A percentile compares a stretch with the other conserved stretches of the same genome.
These are phyloP conservation scores for Solanum corneliomulleri DNA, from an alignment of 257 asterid species.

Conservation along the genomic window DNA sequence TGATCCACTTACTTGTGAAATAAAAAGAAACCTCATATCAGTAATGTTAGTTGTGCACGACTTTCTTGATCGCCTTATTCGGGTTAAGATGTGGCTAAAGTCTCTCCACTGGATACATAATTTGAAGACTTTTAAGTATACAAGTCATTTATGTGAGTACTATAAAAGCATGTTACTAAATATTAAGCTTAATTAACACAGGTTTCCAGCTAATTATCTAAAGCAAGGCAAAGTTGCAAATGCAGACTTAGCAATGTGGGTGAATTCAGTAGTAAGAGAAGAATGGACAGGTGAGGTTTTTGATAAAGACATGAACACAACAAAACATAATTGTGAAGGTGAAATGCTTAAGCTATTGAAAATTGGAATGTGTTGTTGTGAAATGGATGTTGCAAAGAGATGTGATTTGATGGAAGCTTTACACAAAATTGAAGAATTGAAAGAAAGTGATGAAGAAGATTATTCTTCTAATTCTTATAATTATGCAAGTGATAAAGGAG, in stretches of 20 bases:
- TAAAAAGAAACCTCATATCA: no score
- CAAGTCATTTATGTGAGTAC: not conserved
- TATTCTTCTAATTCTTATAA: constrained; percentile 15
- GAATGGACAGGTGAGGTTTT: constrained; percentile 72
- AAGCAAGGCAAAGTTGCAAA: constrained; percentile 37
- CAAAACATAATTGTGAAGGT: constrained; percentile 20
- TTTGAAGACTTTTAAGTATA: not conserved
- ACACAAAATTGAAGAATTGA: constrained; percentile 39
- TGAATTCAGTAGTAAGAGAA: constrained; percentile 53
- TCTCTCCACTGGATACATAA: not conserved
- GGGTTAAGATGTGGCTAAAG: no score
- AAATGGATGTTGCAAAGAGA: constrained; percentile 34
- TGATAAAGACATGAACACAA: constrained; percentile 37
- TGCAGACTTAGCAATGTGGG: constrained; percentile 55
- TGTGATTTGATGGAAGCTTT: constrained; percentile 39
- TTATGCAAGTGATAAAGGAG: constrained; percentile 28
- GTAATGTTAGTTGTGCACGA: not conserved
- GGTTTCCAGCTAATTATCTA: constrained; percentile 41
- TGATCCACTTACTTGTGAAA: not conserved
- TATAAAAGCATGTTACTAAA: not conserved
- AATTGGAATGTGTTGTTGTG: constrained; percentile 70
- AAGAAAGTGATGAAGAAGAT: constrained; percentile 30
- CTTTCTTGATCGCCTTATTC: no score
- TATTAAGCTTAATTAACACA: not conserved
- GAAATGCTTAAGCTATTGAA: constrained; percentile 53